Evolutionary conservation across 1,284 basidiomycete species (phyloP).

Genomic region (Pyrrhoderma lamaoense): DNA sequence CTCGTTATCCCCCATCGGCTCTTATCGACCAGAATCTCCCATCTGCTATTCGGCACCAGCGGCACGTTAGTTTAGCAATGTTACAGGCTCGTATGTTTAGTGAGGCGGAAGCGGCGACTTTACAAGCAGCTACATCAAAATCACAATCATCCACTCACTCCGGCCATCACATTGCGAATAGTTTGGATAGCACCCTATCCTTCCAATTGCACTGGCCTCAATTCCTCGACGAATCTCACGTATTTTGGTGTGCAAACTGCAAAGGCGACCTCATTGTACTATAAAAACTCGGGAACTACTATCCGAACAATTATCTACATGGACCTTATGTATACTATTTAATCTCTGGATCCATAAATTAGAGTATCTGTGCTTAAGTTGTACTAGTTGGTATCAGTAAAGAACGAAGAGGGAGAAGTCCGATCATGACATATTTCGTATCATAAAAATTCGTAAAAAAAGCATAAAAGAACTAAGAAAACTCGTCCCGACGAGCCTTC

Average conservation of each 20-base stretch:
- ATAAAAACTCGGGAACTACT: conserved; percentile 26
- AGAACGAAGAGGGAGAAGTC: not conserved
- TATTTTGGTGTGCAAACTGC: conserved; percentile 81
- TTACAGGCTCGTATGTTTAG: conserved; percentile 84
- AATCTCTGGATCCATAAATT: conserved; percentile 1
- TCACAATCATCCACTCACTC: conserved; percentile 1
- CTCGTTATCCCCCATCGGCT: conserved; percentile 39
- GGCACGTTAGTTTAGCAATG: conserved; percentile 79
- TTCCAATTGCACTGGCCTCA: conserved; percentile 39
- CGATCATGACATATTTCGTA: not conserved
- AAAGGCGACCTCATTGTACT: conserved; percentile 71
- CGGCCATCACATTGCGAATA: not conserved
- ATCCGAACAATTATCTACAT: conserved; percentile 7
- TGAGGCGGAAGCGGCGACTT: conserved; percentile 44
- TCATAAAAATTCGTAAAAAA: not conserved
- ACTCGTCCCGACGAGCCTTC: conserved; percentile 15
- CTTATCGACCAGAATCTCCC: conserved; percentile 63
- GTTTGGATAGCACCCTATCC: conserved; percentile 12
- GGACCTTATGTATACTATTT: conserved; percentile 1
- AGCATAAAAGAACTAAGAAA: conserved; percentile 9
- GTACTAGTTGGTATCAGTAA: not conserved
- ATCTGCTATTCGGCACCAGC: conserved; percentile 74
- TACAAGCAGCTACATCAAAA: conserved; percentile 18
- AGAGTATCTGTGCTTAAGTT: no score
- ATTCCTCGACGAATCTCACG: conserved; percentile 75